Percentiles rank a stretch among this genome's conserved stretches.
Conservation (phyloP, 208 protist genomes). For the Crithidia mellificae region DNA sequence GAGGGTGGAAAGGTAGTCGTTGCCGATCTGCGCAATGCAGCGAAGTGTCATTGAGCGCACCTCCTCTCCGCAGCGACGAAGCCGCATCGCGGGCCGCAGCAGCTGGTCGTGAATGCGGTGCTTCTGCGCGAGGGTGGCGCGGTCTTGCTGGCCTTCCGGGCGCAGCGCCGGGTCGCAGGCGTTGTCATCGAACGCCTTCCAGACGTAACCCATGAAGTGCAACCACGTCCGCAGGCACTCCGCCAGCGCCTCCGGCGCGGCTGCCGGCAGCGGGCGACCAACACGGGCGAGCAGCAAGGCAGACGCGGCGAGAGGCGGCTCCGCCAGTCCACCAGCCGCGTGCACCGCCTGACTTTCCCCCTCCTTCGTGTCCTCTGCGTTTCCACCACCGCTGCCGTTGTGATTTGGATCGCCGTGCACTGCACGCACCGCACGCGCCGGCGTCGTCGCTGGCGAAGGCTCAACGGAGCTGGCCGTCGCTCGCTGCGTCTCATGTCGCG, state of each 20-base stretch:
- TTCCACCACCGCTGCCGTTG: slow-evolving; percentile 2
- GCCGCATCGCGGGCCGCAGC: slow-evolving; percentile 45
- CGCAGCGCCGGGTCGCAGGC: slow-evolving; percentile 66
- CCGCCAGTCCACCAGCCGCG: no score
- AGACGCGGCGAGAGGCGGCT: no score
- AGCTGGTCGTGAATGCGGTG: slow-evolving; percentile 42
- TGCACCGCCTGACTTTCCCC: no score
- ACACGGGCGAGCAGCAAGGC: background rate
- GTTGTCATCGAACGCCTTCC: slow-evolving; percentile 79
- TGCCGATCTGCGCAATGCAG: slow-evolving; percentile 78
- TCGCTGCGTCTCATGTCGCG: background rate
- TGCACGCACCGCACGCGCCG: background rate
- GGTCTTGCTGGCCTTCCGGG: slow-evolving; percentile 23
- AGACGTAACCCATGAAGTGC: slow-evolving; percentile 85
- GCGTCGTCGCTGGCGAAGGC: background rate
- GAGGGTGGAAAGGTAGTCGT: slow-evolving; percentile 47
- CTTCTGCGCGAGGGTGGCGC: slow-evolving; percentile 61
- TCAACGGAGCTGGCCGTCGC: background rate
- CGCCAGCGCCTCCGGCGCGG: slow-evolving; percentile 39
- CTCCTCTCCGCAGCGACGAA: slow-evolving; percentile 32
- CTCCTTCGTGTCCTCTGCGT: no score
- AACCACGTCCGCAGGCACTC: slow-evolving; percentile 78
- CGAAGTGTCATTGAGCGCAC: slow-evolving; percentile 56
- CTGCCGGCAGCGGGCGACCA: background rate
- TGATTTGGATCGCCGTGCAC: slow-evolving; percentile 3